Conservation (phyloP, 352 stramenopile species). For the Nothophytophthora sp. region DNA sequence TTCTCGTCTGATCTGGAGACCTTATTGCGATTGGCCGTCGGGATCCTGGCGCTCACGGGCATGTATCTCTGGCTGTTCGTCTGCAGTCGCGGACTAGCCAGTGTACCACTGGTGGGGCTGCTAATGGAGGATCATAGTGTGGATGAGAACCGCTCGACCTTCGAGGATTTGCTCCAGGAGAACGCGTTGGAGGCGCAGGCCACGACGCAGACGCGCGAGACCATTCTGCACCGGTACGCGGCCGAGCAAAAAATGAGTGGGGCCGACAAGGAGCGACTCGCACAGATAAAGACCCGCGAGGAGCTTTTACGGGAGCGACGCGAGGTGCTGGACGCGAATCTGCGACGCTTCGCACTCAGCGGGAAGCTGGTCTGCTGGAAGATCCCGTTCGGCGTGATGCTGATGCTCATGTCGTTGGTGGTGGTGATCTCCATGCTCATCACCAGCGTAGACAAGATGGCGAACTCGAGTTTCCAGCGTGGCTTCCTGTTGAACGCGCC, state of each 20-base stretch:
- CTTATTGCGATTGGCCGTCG: constrained; percentile 71
- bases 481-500: constrained; percentile 75
- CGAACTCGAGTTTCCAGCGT: constrained; percentile 65
- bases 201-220: constrained; percentile 66
- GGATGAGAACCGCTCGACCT: constrained; percentile 67
- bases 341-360: constrained; percentile 51
- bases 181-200: constrained; percentile 76
- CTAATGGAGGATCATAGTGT: constrained; percentile 78
- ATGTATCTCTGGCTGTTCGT: constrained; percentile 84
- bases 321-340: constrained; percentile 65
- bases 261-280: constrained; percentile 69
- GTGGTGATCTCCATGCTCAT: constrained; percentile 74
- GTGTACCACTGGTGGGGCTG: constrained; percentile 72
- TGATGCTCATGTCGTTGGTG: constrained; percentile 68
- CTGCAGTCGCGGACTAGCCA: constrained; percentile 65
- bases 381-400: constrained; percentile 61
- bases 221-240: constrained; percentile 69
- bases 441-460: constrained; percentile 81
- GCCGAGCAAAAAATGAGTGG: constrained; percentile 65
- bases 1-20: constrained; percentile 76
- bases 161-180: constrained; percentile 72
- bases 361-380: constrained; percentile 59
- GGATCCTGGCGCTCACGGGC: constrained; percentile 69
- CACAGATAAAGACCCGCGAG: constrained; percentile 72
- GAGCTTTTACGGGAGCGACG: constrained; percentile 66